These are phyloP conservation scores for Aspergillus bombycis DNA, from an alignment of 2,329 filamentous ascomycete genomes.

Conservation along the genomic window DNA sequence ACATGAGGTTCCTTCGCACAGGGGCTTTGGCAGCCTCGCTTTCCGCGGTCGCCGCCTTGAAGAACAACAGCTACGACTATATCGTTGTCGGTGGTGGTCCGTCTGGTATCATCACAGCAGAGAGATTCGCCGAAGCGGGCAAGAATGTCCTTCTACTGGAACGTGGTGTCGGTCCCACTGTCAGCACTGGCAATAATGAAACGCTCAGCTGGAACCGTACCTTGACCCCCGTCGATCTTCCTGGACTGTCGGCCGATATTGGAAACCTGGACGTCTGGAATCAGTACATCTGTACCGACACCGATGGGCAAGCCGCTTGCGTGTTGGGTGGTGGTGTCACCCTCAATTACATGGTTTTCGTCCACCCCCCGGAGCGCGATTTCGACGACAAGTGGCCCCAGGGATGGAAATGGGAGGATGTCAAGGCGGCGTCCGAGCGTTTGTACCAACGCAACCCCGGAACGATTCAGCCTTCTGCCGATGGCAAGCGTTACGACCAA, in stretches of 20 bases:
- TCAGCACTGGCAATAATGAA: conserved; percentile 27
- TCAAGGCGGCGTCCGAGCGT: conserved; percentile 60
- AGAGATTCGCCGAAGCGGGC: conserved; percentile 27
- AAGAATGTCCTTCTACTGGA: conserved; percentile 29
- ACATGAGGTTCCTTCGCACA: not conserved
- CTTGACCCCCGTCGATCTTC: conserved; percentile 31
- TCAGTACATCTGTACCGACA: conserved; percentile 27
- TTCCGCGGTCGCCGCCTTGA: not conserved
- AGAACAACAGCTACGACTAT: conserved; percentile 26
- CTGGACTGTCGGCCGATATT: conserved; percentile 30
- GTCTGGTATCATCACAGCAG: conserved; percentile 27
- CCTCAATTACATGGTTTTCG: conserved; percentile 34
- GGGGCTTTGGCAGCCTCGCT: not conserved
- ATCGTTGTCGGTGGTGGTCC: conserved; percentile 30
- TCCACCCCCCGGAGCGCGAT: conserved; percentile 59
- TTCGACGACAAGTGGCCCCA: conserved; percentile 73
- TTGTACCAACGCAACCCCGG: conserved; percentile 72
- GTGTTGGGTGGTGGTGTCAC: conserved; percentile 33
- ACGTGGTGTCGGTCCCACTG: conserved; percentile 27
- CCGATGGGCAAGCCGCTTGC: conserved; percentile 28
- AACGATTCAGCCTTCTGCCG: conserved; percentile 65
- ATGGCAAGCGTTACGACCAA: conserved; percentile 67
- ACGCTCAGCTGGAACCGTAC: conserved; percentile 27
- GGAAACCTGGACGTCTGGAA: conserved; percentile 23
- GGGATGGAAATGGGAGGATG: conserved; percentile 69